Base-by-base conservation (phyloP, 179 eudicot genomes). In the Camellia oleifera region DNA sequence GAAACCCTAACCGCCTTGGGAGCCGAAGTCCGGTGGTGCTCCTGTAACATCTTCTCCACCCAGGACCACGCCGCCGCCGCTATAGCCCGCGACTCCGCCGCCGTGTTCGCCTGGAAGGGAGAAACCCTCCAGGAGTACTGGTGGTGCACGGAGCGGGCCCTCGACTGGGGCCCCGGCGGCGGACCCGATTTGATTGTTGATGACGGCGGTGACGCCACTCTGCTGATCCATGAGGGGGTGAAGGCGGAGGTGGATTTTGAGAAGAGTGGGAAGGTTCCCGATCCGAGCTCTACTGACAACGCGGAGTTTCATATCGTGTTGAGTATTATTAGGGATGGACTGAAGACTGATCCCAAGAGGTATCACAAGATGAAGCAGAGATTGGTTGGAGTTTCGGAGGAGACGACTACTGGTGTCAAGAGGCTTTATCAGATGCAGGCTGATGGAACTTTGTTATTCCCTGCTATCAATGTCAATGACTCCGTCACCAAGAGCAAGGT, bases 401-500 rank as follows among this genome's bases (percentile, higher is more conserved):
- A 32, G 40, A 32, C 40, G 40, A 32, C 40, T 32, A 32, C 40
- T 32, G 40, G 40, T 32, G 40, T 32, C 40, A 32, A 32, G 40
- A 32, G 40, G 40, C 40, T 32, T 32, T 32, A 32, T 32, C 40
- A 1, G 40, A 32, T 32, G 40, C 40, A 32, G 1, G 40, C 40
- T 32, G 40, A 32, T 32, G 40, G 40, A 32, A 32, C 40, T 32
- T 32, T 32, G 40, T 32, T 32, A 32, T 32, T 32, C 40, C 40
- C 40, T 32, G 40, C 40, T 32, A 32, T 32, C 40, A 32, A 32
- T 32, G 40, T 32, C 40, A 32, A 32, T 32, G 40, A 32, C 40
- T 80, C 83, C 42, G 75, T 80, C 58, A 80, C 83, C 54, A 80
- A 80, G 69, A 80, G 82, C 83, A 80, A 80, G 83, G 83, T 80